Evolutionary conservation across 1,284 basidiomycete species (phyloP).

Genomic region (Moesziomyces aphidis): DNA sequence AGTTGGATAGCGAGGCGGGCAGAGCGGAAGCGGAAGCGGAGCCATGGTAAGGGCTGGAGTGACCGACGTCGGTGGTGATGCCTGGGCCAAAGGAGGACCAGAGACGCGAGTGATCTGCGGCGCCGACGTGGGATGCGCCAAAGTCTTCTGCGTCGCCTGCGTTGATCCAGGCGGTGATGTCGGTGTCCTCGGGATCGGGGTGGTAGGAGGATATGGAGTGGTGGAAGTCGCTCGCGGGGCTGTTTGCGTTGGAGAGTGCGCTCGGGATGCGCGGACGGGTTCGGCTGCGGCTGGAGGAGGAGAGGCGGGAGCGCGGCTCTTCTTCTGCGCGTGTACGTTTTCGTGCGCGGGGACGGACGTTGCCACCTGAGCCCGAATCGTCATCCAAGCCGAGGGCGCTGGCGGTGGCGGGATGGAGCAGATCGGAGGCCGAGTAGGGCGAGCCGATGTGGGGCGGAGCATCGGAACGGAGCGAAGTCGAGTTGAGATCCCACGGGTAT

Average conservation of each 20-base stretch:
- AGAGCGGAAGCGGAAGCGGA: conserved; percentile 18
- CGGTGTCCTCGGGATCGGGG: conserved; percentile 43
- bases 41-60: conserved; percentile 31
- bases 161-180: conserved; percentile 54
- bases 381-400: conserved; percentile 41
- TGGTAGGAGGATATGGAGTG: conserved; percentile 46
- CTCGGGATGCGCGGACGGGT: conserved; percentile 37
- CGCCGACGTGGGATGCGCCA: conserved; percentile 9
- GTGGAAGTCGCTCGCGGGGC: conserved; percentile 46
- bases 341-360: conserved; percentile 40
- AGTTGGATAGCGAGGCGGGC: conserved; percentile 25
- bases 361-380: conserved; percentile 47
- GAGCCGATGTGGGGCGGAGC: conserved; percentile 25
- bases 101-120: conserved; percentile 36
- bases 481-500: conserved; percentile 40
- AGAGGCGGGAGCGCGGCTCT: conserved; percentile 37
- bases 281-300: conserved; percentile 44
- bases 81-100: conserved; percentile 47
- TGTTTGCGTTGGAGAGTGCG: conserved; percentile 35
- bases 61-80: conserved; percentile 19
- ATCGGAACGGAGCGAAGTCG: conserved; percentile 26
- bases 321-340: conserved; percentile 46
- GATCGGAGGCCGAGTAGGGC: conserved; percentile 41
- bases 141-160: conserved; percentile 46
- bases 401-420: conserved; percentile 42